These are phyloP conservation scores for Stramenopiles sp. DNA, from an alignment of 352 stramenopile genomes.

Conservation along the genomic window DNA sequence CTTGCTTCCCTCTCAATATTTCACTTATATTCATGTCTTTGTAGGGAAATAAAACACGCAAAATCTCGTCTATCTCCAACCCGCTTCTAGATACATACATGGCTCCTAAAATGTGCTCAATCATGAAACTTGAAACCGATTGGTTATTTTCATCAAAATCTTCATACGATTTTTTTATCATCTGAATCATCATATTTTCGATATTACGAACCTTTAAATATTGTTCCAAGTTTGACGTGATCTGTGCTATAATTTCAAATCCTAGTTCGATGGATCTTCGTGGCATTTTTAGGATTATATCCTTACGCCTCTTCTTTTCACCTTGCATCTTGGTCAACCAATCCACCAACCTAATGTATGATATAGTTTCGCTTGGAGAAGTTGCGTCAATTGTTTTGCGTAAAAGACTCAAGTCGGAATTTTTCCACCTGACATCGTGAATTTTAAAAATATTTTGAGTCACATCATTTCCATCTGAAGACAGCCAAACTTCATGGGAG, in stretches of 20 bases:
- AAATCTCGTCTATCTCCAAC: not conserved
- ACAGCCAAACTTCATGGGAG: not conserved
- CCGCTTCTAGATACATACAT: not conserved
- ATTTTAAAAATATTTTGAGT: not conserved
- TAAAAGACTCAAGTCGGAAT: not conserved
- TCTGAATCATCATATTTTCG: not conserved
- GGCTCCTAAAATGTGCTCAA: not conserved
- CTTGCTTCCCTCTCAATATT: not conserved
- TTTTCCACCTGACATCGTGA: not conserved
- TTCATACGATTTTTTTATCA: not conserved
- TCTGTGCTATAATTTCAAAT: constrained; percentile 6
- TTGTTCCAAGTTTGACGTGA: not conserved
- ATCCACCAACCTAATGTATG: not conserved
- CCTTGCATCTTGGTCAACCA: not conserved
- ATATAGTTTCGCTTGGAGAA: not conserved
- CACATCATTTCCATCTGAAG: not conserved
- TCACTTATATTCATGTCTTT: not conserved
- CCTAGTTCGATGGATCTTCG: not conserved
- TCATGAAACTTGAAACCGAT: not conserved
- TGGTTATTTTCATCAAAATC: not conserved
- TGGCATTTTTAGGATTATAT: not conserved
- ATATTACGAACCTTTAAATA: not conserved
- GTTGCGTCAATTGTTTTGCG: not conserved
- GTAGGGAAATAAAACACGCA: not conserved
- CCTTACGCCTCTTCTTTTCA: not conserved